Percentiles rank a stretch among this genome's conserved stretches.
phyloP scores from a whole-genome alignment of 2,329 filamentous ascomycete species.

The Chaetomiaceae sp. region DNA sequence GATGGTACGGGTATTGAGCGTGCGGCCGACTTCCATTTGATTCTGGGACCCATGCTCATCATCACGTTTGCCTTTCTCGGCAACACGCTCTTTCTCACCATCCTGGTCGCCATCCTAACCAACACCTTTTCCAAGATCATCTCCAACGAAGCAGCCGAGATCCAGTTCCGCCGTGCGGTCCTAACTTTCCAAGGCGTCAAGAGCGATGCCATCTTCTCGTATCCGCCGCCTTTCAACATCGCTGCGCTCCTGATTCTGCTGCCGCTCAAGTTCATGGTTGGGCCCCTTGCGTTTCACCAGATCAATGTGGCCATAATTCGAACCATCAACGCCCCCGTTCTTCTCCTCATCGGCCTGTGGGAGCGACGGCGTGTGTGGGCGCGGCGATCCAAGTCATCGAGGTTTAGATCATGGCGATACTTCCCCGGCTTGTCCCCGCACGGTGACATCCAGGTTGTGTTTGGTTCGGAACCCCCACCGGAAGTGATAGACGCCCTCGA shows the following conservation, averaged over 20 bases:
- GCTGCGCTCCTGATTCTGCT: constrained; percentile 59
- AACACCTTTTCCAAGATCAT: constrained; percentile 69
- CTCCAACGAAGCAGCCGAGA: constrained; percentile 64
- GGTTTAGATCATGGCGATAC: constrained; percentile 20
- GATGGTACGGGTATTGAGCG: constrained; percentile 56
- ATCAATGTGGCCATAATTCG: constrained; percentile 64
- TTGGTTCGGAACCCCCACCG: constrained; percentile 24
- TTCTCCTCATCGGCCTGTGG: constrained; percentile 57
- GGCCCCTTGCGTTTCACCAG: constrained; percentile 64
- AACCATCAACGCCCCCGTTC: constrained; percentile 58
- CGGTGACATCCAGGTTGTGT: constrained; percentile 27
- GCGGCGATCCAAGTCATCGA: constrained; percentile 12
- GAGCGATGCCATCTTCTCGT: constrained; percentile 65
- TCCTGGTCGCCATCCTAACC: constrained; percentile 68
- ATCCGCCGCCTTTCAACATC: constrained; percentile 67
- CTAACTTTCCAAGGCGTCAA: constrained; percentile 72
- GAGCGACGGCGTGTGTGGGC: constrained; percentile 58
- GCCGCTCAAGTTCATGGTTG: constrained; percentile 60
- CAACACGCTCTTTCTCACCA: constrained; percentile 70
- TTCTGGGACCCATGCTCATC: constrained; percentile 66
- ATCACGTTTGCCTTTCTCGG: constrained; percentile 69
- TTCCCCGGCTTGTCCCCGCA: constrained; percentile 28
- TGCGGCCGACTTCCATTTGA: constrained; percentile 56
- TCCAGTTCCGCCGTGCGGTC: constrained; percentile 67
- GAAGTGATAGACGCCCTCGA: constrained; percentile 26